Evolutionary conservation across 2,329 filamentous ascomycete species (phyloP).

Genomic region (Pseudocercospora vitis): DNA sequence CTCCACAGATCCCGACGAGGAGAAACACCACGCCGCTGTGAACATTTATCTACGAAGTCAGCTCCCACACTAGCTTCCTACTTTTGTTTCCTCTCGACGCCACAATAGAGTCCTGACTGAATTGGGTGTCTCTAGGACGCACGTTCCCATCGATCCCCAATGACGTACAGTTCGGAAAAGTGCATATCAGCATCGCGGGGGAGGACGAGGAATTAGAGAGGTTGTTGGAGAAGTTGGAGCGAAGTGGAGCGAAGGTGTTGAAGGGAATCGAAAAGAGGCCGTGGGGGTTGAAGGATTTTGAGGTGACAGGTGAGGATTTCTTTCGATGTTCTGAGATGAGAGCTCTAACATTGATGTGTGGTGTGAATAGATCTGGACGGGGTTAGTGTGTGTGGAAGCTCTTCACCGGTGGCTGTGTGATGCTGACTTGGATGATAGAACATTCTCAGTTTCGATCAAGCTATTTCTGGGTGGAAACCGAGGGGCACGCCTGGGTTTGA

Average conservation of each 20-base stretch:
- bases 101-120: background rate
- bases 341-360: background rate
- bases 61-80: background rate
- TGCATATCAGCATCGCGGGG: conserved; percentile 16
- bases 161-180: conserved; percentile 19
- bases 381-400: conserved; percentile 2
- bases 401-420: background rate
- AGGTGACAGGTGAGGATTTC: conserved; percentile 16
- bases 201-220: conserved; percentile 17
- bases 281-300: conserved; percentile 19
- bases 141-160: conserved; percentile 14
- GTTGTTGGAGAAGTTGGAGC: conserved; percentile 1
- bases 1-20: conserved; percentile 1
- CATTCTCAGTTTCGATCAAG: conserved; percentile 17
- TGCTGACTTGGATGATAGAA: conserved; percentile 12
- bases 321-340: background rate
- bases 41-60: conserved; percentile 16
- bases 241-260: conserved; percentile 14
- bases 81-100: too few species aligned
- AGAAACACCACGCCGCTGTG: conserved; percentile 7
- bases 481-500: background rate
- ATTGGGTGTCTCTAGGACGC: conserved; percentile 7
- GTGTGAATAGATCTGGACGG: conserved; percentile 8
- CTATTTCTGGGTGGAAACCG: conserved; percentile 9
- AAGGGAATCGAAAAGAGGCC: conserved; percentile 8